Evolutionary conservation across 192 early-diverging fungal genomes (phyloP), one percentile per base, ranked within the genome.

Genomic region (Linnemannia exigua): DNA sequence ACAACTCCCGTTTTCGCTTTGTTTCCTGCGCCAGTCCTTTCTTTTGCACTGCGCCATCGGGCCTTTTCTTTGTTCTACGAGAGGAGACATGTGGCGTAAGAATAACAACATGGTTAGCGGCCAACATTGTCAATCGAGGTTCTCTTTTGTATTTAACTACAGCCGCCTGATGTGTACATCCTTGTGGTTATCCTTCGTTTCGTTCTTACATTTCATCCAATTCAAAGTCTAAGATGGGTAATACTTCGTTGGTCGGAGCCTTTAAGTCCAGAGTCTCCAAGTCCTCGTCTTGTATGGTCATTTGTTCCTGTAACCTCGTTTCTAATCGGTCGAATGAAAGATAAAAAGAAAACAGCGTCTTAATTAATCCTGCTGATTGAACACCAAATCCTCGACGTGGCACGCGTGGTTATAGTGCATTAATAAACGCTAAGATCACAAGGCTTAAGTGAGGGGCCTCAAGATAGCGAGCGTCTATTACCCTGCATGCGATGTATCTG

Each of bases 1-100:
- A 91, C 11, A 89, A 38, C 50, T 90, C 89, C 5, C 91, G 88
- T 58, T 79, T 79, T 68, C 72, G 71, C 37, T 81, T 87, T 38
- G 68, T 20, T 48, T 71, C 66, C 22, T 61, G 48, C 16, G 15
- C 47, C 11, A 31, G 38, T 12, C 75, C 69, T 14, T 63, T 66
- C 12, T 71, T 74, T 46, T 72, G 47, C 31, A 37, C 31, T 36
- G 70, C 74, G 47, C 80, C 72, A 38, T 87, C 77, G 46, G 22
- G 67, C 1, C 1, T 50, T 63, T 31, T 25, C 28, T n/a, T 63
- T n/a, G 11, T 31, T 3, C 58, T 63, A 63, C 25, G 28, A 31
- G 5, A 4, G 28, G 58, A 63, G 25, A 31, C 9, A 16, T 15
- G 22, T n/a, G 1, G 22, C 15, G 9, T 54, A 11, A 15, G 20